Evolutionary conservation across 345 rosid species (phyloP).

Genomic region (Populus deltoides): DNA sequence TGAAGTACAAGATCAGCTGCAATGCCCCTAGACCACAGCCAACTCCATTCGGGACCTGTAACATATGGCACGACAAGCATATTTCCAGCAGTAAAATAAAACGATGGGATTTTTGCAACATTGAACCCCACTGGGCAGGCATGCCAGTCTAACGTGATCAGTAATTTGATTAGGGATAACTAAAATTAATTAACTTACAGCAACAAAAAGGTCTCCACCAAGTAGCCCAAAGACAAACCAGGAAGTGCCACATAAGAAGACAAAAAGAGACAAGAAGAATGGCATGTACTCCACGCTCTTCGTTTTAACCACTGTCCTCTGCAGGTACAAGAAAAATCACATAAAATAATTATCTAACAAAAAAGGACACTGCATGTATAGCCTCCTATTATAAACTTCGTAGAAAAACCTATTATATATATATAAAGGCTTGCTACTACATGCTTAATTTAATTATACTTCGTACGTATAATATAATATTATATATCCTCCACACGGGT

Average conservation of each 20-base stretch:
- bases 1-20: slow-evolving; percentile 74
- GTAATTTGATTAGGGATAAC: not conserved
- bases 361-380: not conserved
- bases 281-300: slow-evolving; percentile 98
- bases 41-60: slow-evolving; percentile 89
- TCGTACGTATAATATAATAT: no score
- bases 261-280: slow-evolving; percentile 85
- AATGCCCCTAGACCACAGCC: slow-evolving; percentile 76
- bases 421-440: no score
- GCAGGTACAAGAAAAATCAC: slow-evolving; percentile 5
- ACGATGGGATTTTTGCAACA: not conserved
- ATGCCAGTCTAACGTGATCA: not conserved
- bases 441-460: not conserved
- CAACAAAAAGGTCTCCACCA: slow-evolving; percentile 78
- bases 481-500: not conserved
- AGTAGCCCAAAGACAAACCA: slow-evolving; percentile 89
- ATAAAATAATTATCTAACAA: not conserved
- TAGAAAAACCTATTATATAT: no score
- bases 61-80: not conserved
- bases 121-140: not conserved
- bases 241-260: slow-evolving; percentile 90
- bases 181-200: slow-evolving; percentile 43
- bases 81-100: slow-evolving; percentile 6
- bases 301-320: slow-evolving; percentile 88
- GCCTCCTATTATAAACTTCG: not conserved